These are phyloP conservation scores for Vitis hybrid DNA, from an alignment of 177 flowering plant genomes.

Conservation along the genomic window DNA sequence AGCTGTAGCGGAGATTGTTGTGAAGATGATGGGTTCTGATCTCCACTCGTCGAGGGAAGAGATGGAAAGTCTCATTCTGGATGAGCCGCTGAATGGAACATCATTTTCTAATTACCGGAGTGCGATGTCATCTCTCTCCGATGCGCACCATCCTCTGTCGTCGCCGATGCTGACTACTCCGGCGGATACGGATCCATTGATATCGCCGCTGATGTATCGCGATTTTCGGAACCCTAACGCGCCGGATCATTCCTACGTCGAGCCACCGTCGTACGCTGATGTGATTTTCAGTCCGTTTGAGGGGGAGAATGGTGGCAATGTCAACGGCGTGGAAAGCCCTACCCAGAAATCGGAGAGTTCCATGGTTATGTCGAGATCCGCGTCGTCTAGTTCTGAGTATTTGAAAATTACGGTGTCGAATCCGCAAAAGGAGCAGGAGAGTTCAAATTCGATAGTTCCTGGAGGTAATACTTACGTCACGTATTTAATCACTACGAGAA, in stretches of 20 bases:
- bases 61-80: constrained; percentile 59
- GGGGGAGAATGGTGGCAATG: constrained; percentile 13
- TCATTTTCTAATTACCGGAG: constrained; percentile 34
- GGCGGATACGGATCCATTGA: constrained; percentile 36
- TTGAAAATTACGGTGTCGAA: constrained; percentile 67
- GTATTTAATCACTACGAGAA: constrained; percentile 73
- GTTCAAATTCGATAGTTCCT: constrained; percentile 70
- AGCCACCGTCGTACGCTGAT: constrained; percentile 70
- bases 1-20: background rate
- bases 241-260: constrained; percentile 44
- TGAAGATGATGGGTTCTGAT: constrained; percentile 66
- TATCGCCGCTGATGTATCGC: constrained; percentile 24
- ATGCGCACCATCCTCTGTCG: constrained; percentile 36
- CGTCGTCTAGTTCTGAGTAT: constrained; percentile 43
- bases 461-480: constrained; percentile 70
- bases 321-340: constrained; percentile 35
- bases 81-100: constrained; percentile 30
- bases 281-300: constrained; percentile 58
- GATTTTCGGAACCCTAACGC: constrained; percentile 33
- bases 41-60: constrained; percentile 55
- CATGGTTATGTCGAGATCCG: constrained; percentile 27
- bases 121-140: constrained; percentile 41
- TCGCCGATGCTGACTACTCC: constrained; percentile 22
- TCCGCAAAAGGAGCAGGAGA: constrained; percentile 83
- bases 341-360: constrained; percentile 13